Conservation (phyloP, 2,329 filamentous ascomycete species). For the Chrysoporthe deuterocubensis region DNA sequence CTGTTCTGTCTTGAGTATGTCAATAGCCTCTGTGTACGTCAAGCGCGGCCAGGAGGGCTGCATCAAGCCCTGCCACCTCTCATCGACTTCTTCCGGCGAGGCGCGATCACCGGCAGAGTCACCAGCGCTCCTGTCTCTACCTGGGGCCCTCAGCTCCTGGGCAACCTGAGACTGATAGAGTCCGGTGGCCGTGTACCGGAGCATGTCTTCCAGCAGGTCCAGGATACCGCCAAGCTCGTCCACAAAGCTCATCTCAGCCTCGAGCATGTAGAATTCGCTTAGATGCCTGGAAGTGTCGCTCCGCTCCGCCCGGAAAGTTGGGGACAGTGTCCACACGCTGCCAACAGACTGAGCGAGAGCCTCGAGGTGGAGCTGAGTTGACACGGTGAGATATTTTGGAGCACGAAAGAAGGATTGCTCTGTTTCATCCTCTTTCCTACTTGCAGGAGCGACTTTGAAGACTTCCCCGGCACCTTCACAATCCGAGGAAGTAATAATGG, state of each 20-base stretch:
- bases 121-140: conserved; percentile 28
- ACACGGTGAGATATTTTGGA: conserved; percentile 95
- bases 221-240: conserved; percentile 73
- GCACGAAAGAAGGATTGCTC: conserved; percentile 74
- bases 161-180: conserved; percentile 48
- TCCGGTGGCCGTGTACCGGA: conserved; percentile 56
- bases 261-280: conserved; percentile 98
- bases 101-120: conserved; percentile 43
- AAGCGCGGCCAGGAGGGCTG: conserved; percentile 73
- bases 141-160: conserved; percentile 46
- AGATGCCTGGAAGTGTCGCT: conserved; percentile 93
- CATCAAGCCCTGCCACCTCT: conserved; percentile 74
- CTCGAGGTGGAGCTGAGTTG: conserved; percentile 91
- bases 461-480: conserved; percentile 97
- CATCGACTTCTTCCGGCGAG: conserved; percentile 56
- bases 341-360: conserved; percentile 86
- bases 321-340: conserved; percentile 91
- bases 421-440: conserved; percentile 40
- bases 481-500: conserved; percentile 94
- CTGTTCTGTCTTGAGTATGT: conserved; percentile 64
- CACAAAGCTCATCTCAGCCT: conserved; percentile 85
- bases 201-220: conserved; percentile 77
- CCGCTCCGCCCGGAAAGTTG: conserved; percentile 90
- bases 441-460: conserved; percentile 67
- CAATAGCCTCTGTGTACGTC: conserved; percentile 79